Conservation (phyloP, 495 filamentous ascomycete genomes). For the Aspergillus olivimuriae region DNA sequence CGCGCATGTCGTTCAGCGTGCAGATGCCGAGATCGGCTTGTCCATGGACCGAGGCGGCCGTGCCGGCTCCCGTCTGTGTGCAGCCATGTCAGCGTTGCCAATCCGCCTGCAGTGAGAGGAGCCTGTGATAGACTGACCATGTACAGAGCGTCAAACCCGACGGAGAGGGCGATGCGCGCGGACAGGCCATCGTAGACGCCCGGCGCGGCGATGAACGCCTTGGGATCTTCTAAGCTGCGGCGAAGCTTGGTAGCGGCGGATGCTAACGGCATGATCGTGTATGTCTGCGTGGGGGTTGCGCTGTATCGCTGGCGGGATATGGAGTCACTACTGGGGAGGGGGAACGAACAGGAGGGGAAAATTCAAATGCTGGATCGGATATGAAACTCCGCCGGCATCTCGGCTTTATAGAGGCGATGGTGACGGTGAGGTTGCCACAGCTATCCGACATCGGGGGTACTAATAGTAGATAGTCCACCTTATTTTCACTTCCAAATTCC, state of each 20-base stretch:
- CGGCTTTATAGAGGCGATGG: background rate
- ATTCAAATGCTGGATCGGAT: no score
- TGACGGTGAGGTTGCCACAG: no score
- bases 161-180: constrained; percentile 54
- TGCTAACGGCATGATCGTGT: constrained; percentile 25
- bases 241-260: constrained; percentile 27
- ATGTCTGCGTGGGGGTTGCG: background rate
- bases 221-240: constrained; percentile 22
- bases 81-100: background rate
- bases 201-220: constrained; percentile 45
- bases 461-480: background rate
- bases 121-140: constrained; percentile 39
- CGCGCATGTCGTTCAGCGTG: constrained; percentile 40
- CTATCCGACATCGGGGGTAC: background rate
- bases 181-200: constrained; percentile 68
- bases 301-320: no score
- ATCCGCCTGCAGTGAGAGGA: background rate
- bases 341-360: no score
- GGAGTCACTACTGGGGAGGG: no score
- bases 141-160: constrained; percentile 59
- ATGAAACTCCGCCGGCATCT: no score
- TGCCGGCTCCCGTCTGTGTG: constrained; percentile 65
- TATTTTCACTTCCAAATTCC: constrained; percentile 3
- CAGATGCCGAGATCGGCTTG: constrained; percentile 61
- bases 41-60: constrained; percentile 58